A percentile compares a stretch with the other conserved stretches of the same genome.
Evolutionary conservation across 2,329 filamentous ascomycete genomes (phyloP).

Genomic region (Fusarium buxicola): DNA sequence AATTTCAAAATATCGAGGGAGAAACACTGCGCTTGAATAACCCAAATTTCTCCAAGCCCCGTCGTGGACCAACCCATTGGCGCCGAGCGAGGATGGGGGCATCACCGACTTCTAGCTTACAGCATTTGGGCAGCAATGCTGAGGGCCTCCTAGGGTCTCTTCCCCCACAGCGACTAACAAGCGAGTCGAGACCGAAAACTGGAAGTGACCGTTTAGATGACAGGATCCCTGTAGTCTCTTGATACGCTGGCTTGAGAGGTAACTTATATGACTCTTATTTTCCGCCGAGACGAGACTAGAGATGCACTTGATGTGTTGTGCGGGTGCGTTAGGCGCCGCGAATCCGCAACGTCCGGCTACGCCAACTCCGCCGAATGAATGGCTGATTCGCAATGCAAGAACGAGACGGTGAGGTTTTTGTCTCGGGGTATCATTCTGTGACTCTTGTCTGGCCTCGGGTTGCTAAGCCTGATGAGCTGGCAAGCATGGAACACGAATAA

Average conservation of each 20-base stretch:
- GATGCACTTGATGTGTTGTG: neutral
- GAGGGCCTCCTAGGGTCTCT: constrained; percentile 11
- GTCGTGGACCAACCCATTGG: constrained; percentile 33
- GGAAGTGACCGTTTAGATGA: constrained; percentile 24
- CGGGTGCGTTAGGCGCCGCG: neutral
- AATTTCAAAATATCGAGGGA: neutral
- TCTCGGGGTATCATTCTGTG: neutral
- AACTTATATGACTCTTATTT: constrained; percentile 38
- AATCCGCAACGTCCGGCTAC: neutral
- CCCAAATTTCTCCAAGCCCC: constrained; percentile 31
- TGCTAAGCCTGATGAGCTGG: constrained; percentile 25
- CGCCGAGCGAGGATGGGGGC: constrained; percentile 22
- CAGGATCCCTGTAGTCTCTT: constrained; percentile 19
- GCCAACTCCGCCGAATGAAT: neutral
- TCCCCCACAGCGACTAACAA: constrained; percentile 25
- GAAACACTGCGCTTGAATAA: constrained; percentile 4
- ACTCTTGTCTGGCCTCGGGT: constrained; percentile 22
- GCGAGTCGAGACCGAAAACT: neutral
- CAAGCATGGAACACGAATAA: constrained; percentile 21
- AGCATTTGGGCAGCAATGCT: constrained; percentile 38
- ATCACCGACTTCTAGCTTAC: constrained; percentile 29
- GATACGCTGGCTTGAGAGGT: constrained; percentile 28
- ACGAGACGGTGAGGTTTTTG: constrained; percentile 3
- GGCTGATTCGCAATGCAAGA: constrained; percentile 3
- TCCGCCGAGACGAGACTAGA: constrained; percentile 1